These are phyloP conservation scores for Marsdenia floribunda DNA, from an alignment of 257 asterid species.

Conservation along the genomic window DNA sequence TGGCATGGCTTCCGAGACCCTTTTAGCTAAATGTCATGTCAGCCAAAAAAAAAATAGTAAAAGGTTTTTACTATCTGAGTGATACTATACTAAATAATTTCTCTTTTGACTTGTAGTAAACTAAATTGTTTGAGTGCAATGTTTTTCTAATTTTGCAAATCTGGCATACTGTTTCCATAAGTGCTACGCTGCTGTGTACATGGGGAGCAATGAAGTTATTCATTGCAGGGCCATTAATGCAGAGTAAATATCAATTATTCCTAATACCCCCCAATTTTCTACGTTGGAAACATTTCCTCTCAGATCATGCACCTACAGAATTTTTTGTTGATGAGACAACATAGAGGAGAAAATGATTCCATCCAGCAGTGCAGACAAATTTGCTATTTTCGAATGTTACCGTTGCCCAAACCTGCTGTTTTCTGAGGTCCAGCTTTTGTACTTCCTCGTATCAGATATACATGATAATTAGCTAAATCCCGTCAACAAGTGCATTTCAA, in stretches of 20 bases:
- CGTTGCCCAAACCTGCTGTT: conserved; percentile 11
- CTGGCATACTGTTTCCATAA: conserved; percentile 16
- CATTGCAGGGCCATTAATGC: conserved; percentile 11
- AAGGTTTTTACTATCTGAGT: neutral
- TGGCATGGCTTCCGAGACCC: conserved; percentile 29
- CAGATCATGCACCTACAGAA: neutral
- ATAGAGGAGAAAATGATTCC: conserved; percentile 7
- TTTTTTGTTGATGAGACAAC: neutral
- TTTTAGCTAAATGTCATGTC: conserved; percentile 10
- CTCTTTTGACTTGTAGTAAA: conserved; percentile 1
- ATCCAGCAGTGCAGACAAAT: conserved; percentile 1
- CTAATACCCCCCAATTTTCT: conserved; percentile 9
- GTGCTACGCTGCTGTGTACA: conserved; percentile 24
- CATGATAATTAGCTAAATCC: neutral
- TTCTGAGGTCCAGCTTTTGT: neutral
- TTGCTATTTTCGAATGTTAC: neutral
- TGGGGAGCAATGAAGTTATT: conserved; percentile 27
- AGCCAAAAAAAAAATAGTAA: conserved; percentile 4
- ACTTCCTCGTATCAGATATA: neutral
- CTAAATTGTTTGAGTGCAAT: neutral
- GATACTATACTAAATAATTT: neutral
- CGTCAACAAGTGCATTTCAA: neutral
- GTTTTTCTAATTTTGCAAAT: conserved; percentile 4
- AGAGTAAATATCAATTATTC: neutral
- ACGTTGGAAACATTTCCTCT: conserved; percentile 5